Base-by-base conservation (phyloP, 352 stramenopile species). In the Nothophytophthora sp. region DNA sequence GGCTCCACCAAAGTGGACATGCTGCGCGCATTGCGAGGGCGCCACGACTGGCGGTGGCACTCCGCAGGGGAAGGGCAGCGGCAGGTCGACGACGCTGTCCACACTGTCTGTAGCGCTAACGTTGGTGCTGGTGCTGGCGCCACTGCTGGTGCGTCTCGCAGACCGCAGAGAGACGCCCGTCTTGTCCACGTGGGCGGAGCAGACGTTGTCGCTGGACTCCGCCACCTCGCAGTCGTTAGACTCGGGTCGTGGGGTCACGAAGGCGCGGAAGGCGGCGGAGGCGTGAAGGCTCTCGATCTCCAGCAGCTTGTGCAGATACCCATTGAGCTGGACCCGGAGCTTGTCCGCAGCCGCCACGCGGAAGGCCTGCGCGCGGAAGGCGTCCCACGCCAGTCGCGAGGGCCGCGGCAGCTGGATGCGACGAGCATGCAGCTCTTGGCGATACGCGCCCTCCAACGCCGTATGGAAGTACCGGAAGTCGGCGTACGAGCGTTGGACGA, bases 251-350 rank as follows among this genome's bases (percentile, higher is more conserved):
- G 75, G 75, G 23, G 58, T 80, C 34, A 88, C 49, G 37, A 88
- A 88, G 25, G 51, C 50, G 6, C 67, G 70, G 25, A 86, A 83
- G 15, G 40, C 28, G 20, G 45, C 58, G 25, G 71, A 69, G 19
- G 68, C 50, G 43, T 76, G 59, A 2, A 89, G 46, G 25, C 55
- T 66, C 34, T 80, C 67, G 25, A 87, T 69, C 58, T 85, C 78
- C 33, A 89, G 54, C 23, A 89, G 55, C 39, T 74, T 71, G 51
- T 79, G 78, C 49, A 89, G 38, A 37, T 89, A 89, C 22, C 62
- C 52, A 49, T 87, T 89, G 23, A 89, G 58, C 46, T 78, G 68
- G 20, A 61, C 51, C n/a, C 63, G 55, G 22, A 82, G 60, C 18
- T 73, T 70, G 46, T 70, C 53, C 3, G 72, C 56, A 7, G 65